phyloP scores from a whole-genome alignment of 768 basidiomycete genomes.

The Fibroporia radiculosa region DNA sequence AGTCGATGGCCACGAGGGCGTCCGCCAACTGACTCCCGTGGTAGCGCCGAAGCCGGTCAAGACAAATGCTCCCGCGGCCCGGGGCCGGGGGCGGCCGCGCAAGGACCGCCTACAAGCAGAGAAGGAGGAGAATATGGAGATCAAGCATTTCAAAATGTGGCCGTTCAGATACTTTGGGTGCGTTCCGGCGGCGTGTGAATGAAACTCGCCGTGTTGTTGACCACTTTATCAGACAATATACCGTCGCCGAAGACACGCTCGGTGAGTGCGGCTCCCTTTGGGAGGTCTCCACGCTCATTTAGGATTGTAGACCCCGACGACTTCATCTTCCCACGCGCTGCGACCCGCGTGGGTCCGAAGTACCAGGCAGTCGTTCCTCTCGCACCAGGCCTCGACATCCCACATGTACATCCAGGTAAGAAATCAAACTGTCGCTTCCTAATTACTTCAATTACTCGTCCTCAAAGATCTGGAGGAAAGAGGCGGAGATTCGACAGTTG shows the following conservation, averaged over 20 bases:
- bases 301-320: conserved; percentile 79
- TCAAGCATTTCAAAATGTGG: conserved; percentile 88
- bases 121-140: conserved; percentile 66
- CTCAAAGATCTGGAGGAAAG: conserved; percentile 39
- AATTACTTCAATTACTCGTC: neutral
- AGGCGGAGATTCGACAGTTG: conserved; percentile 66
- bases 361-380: conserved; percentile 64
- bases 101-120: conserved; percentile 70
- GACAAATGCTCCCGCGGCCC: conserved; percentile 63
- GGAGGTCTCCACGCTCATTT: conserved; percentile 19
- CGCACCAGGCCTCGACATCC: conserved; percentile 24
- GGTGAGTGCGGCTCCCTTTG: conserved; percentile 40
- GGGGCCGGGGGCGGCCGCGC: conserved; percentile 69
- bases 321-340: conserved; percentile 90
- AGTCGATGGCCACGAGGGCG: conserved; percentile 64
- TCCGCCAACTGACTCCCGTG: conserved; percentile 45
- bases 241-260: conserved; percentile 85
- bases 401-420: conserved; percentile 6
- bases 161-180: conserved; percentile 97
- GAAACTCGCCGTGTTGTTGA: no score
- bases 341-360: conserved; percentile 83
- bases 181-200: conserved; percentile 24
- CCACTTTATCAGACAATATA: conserved; percentile 83
- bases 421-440: neutral
- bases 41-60: conserved; percentile 55